Base-by-base conservation (phyloP, 129 eudicot species). In the Flaveria ramosissima region DNA sequence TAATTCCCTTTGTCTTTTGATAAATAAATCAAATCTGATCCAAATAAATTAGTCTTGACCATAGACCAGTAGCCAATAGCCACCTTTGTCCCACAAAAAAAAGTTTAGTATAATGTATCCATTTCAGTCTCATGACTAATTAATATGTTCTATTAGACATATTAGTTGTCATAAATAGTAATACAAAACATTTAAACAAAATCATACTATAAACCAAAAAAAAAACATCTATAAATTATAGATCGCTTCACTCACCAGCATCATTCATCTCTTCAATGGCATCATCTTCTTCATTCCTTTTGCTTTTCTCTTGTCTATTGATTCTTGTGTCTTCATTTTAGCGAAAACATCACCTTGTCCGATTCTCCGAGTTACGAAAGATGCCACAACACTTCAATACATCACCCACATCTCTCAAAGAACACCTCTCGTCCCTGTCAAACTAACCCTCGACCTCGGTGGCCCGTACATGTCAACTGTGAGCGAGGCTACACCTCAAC, bases 391-490 rank as follows among this genome's bases (percentile, higher is more conserved):
- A 2, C 74, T 68, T 36, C 90, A 83, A 72, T 84, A 88, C 68
- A 61, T 82, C 4, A 77, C 83, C 43, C 11, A 36, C 1, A 72
- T 88, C 30, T 68, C 42, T 23, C 93, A 85, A 23, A 74, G 88
- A 69, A 83, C 85, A 17, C 90, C 90, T 46, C 81, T 77, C 3
- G 77, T 77, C 27, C 81, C 87, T 0, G 42, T 83, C 1, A 73
- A 36, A 27, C 42, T 86, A 70, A 73, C 83, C 47, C 61, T 86
- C 24, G 78, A 86, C 57, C 90, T 86, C 14, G 90, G 93, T 5
- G 90, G 84, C 36, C 86, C 76, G 16, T 81, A 77, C 75, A 32
- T 88, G 46, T 64, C 0, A 86, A 81, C 56, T 89, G 93, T 61
- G 77, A 73, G 42, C 23, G 72, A 0, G 77, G 73, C 67, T 86